phyloP scores from a whole-genome alignment of 129 eudicot species.

The Flaveria brownii region DNA sequence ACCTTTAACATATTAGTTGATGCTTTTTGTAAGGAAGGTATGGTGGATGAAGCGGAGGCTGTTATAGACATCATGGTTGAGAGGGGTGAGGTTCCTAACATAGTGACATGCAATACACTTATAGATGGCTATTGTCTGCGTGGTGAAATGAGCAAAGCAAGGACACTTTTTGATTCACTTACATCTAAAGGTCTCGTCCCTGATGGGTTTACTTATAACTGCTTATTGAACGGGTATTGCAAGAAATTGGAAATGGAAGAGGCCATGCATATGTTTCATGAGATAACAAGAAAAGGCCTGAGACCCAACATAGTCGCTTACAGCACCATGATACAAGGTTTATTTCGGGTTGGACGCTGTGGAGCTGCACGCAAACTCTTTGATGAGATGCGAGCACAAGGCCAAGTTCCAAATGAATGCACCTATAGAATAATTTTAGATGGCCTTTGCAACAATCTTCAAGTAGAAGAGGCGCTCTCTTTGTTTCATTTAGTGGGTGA shows the following conservation, averaged over 20 bases:
- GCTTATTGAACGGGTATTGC: conserved; percentile 37
- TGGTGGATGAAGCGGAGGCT: conserved; percentile 28
- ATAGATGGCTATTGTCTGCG: conserved; percentile 9
- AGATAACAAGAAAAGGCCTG: background rate
- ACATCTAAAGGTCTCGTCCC: conserved; percentile 2
- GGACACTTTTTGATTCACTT: conserved; percentile 21
- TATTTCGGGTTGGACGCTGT: background rate
- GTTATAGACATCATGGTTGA: conserved; percentile 15
- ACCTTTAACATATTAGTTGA: conserved; percentile 36
- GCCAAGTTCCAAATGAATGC: background rate
- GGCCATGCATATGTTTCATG: background rate
- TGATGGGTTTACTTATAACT: conserved; percentile 14
- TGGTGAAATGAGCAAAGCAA: conserved; percentile 25
- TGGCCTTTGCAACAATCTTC: conserved; percentile 21
- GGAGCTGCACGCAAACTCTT: conserved; percentile 10
- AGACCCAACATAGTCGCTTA: background rate
- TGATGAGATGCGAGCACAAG: conserved; percentile 8
- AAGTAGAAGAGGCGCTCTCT: conserved; percentile 15
- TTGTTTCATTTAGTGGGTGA: conserved; percentile 9
- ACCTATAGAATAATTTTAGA: conserved; percentile 14
- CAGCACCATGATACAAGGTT: background rate
- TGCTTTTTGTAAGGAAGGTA: conserved; percentile 43
- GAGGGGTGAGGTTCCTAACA: background rate
- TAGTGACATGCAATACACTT: background rate
- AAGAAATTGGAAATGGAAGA: background rate